A percentile compares a stretch with the other conserved stretches of the same genome.
phyloP scores from a whole-genome alignment of 2,329 filamentous ascomycete genomes.

The Pseudogymnoascus sp. region DNA sequence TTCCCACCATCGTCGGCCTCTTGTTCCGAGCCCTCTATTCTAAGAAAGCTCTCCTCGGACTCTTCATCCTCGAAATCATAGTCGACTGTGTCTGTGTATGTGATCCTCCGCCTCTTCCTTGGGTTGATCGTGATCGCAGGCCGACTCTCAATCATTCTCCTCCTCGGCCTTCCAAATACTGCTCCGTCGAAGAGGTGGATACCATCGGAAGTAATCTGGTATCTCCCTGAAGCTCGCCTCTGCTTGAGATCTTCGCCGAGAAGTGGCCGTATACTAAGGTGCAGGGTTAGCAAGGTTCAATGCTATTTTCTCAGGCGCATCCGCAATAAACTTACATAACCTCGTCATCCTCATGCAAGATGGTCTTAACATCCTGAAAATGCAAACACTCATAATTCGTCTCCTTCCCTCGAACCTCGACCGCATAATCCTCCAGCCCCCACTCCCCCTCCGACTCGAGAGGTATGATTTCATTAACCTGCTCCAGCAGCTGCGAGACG shows the following conservation, averaged over 20 bases:
- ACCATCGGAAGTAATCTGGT: constrained; percentile 73
- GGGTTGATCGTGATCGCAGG: constrained; percentile 66
- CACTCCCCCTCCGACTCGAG: constrained; percentile 68
- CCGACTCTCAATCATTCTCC: constrained; percentile 51
- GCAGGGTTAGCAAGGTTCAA: background rate
- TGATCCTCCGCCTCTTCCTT: constrained; percentile 57
- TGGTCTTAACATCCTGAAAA: constrained; percentile 61
- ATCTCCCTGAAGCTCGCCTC: constrained; percentile 65
- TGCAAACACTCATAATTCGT: constrained; percentile 82
- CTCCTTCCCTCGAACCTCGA: constrained; percentile 55
- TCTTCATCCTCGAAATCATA: constrained; percentile 28
- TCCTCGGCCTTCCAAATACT: constrained; percentile 68
- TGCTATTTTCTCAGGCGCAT: background rate
- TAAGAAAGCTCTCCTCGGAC: constrained; percentile 21
- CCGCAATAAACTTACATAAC: constrained; percentile 53
- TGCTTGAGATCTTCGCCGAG: constrained; percentile 65
- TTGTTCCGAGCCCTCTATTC: constrained; percentile 30
- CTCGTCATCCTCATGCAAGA: constrained; percentile 77
- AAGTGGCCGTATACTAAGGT: constrained; percentile 65
- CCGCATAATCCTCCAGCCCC: constrained; percentile 84
- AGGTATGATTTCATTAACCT: constrained; percentile 72
- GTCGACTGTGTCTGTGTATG: constrained; percentile 34
- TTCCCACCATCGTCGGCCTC: constrained; percentile 17
- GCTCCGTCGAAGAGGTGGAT: constrained; percentile 79
- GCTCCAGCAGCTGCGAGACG: constrained; percentile 66